phyloP scores from a whole-genome alignment of 176 grass and related monocot genomes.

The Leersia perrieri region DNA sequence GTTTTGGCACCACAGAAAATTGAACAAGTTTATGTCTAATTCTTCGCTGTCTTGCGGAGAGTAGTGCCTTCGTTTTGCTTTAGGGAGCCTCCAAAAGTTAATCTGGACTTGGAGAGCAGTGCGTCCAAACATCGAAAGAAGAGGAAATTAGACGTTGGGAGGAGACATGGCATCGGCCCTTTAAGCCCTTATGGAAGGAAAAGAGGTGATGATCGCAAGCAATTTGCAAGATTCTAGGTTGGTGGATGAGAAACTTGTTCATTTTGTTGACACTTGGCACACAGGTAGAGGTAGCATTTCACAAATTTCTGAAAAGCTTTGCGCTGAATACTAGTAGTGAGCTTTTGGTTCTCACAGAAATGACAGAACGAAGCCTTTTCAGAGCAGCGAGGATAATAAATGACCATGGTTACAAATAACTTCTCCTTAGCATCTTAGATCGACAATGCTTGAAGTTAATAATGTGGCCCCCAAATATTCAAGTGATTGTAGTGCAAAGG shows the following conservation, averaged over 20 bases:
- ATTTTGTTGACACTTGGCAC: not conserved
- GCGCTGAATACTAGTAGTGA: not conserved
- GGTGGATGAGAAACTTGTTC: not conserved
- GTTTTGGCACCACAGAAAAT: not conserved
- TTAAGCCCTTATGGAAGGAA: conserved; percentile 71
- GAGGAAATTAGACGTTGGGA: conserved; percentile 54
- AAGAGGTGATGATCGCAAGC: conserved; percentile 31
- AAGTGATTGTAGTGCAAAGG: not conserved
- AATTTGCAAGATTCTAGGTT: conserved; percentile 57
- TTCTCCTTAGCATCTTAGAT: not conserved
- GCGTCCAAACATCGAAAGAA: conserved; percentile 77
- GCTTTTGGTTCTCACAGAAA: not conserved
- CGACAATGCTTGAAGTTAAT: not conserved
- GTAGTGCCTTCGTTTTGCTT: conserved; percentile 86
- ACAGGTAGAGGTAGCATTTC: not conserved
- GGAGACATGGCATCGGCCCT: conserved; percentile 56
- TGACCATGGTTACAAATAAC: not conserved
- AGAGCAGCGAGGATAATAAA: not conserved
- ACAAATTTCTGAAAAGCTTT: not conserved
- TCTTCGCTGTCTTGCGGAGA: conserved; percentile 41
- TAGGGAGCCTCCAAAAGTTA: conserved; percentile 74
- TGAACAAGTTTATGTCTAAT: not conserved
- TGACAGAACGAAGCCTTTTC: not conserved
- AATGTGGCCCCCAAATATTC: not conserved
- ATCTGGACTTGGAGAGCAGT: conserved; percentile 77